phyloP scores from a whole-genome alignment of 306 rosid species.

The Castanea mollissima region DNA sequence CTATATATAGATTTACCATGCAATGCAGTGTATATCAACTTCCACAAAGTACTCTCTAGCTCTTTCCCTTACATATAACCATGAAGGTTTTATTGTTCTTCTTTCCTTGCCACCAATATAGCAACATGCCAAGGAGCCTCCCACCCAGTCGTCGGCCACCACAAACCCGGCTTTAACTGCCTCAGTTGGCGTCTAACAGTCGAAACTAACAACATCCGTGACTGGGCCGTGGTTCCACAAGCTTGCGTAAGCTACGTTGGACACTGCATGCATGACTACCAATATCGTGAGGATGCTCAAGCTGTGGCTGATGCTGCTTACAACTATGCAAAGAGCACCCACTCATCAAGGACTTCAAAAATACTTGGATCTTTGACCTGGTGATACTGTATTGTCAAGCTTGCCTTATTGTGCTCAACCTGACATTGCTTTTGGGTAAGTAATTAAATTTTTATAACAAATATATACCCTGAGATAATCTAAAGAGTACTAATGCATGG shows the following conservation, averaged over 20 bases:
- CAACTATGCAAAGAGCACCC: neutral
- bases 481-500: too few species aligned
- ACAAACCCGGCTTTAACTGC: neutral
- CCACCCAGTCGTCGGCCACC: neutral
- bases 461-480: neutral
- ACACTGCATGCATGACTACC: neutral
- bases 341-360: neutral
- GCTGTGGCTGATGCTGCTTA: neutral
- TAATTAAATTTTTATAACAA: neutral
- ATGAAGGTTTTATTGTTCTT: neutral
- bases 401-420: conserved; percentile 5
- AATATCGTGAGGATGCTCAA: neutral
- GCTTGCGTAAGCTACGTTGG: neutral
- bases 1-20: neutral
- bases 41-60: neutral
- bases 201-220: neutral
- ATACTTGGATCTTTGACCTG: neutral
- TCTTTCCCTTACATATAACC: neutral
- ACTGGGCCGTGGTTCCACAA: neutral
- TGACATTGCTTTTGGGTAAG: neutral
- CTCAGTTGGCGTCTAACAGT: neutral
- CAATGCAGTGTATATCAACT: neutral
- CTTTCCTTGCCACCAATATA: neutral
- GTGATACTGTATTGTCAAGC: neutral
- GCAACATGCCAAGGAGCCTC: neutral